These are phyloP conservation scores for Pistacia integerrima DNA, from an alignment of 345 rosid species.

Conservation along the genomic window DNA sequence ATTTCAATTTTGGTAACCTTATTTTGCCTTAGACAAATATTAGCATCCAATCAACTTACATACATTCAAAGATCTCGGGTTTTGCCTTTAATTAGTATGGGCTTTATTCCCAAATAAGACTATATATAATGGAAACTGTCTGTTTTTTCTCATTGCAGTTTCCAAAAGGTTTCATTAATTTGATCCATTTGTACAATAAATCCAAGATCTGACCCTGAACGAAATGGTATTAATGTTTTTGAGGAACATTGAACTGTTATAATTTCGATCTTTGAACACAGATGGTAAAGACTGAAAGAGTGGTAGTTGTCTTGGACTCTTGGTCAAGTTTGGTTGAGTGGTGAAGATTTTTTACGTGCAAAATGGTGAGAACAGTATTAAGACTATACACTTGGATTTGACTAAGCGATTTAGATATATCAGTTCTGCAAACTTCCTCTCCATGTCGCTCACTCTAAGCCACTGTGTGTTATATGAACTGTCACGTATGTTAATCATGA, in stretches of 20 bases:
- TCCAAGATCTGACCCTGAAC: slow-evolving; percentile 1
- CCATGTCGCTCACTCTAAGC: neutral
- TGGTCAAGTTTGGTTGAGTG: slow-evolving; percentile 18
- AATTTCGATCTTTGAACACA: neutral
- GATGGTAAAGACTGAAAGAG: neutral
- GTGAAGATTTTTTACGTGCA: slow-evolving; percentile 33
- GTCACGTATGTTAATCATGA: slow-evolving; percentile 21
- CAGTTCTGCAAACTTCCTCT: slow-evolving; percentile 10
- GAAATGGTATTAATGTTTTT: neutral
- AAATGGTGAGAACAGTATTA: slow-evolving; percentile 26
- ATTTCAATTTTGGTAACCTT: too few relatives aligned
- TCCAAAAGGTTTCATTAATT: too few relatives aligned
- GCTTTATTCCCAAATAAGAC: too few relatives aligned
- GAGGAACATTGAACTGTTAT: neutral
- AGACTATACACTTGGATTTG: slow-evolving; percentile 27
- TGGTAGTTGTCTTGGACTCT: slow-evolving; percentile 1
- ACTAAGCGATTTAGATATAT: slow-evolving; percentile 27
- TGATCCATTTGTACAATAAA: neutral
- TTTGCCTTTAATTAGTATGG: too few relatives aligned
- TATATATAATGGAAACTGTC: too few relatives aligned
- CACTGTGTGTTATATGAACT: slow-evolving; percentile 24
- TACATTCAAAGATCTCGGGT: too few relatives aligned
- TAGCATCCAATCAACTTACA: too few relatives aligned
- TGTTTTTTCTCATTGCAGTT: too few relatives aligned
- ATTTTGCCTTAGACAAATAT: too few relatives aligned